Base-by-base conservation (phyloP, 2,329 filamentous ascomycete genomes). In the Domatiomyces globalis region DNA sequence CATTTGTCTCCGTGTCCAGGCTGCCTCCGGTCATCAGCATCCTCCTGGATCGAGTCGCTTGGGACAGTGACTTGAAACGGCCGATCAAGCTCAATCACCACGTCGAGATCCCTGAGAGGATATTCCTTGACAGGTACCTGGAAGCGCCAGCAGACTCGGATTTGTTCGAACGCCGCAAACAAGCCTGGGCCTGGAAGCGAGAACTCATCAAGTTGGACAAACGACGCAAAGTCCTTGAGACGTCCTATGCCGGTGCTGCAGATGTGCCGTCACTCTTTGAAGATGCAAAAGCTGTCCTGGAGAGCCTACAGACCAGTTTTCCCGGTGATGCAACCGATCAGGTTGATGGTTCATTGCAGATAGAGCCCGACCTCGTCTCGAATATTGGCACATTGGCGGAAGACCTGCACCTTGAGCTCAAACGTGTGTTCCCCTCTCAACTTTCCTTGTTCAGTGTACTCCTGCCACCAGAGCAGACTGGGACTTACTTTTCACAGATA, bases 81-180 rank as follows among this genome's bases (percentile, higher is more conserved):
- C 74, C 78, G 2, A 77, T 73, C 62, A 94, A 94, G 63, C 87
- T 88, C 25, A 80, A 80, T 50, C 81, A 88, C 54, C 80, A 85
- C 9, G 78, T 98, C 10, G 75, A 80, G 18, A 79, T 98, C n/a
- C 81, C 84, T 4, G 83, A 92, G 58, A 82, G 77, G 1, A 75
- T 98, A 10, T 94, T 86, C 63, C 73, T 98, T 49, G 92, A 96
- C 67, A 79, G 89, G 25, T 98, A 94, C 66, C 83, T 89, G 75
- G 81, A 87, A 54, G 77, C 79, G 4, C 71, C 75, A 1, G 72
- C 74, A 4, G 74, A 79, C 43, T 78, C 81, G 2, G 69, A 76
- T 1, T 69, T 87, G 1, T 78, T 85, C 63, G 70, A 75, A 44
- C 73, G 78, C 44, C 80, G 87, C 25, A 75, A 81, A 54, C 73